Evolutionary conservation across 2,329 filamentous ascomycete species (phyloP), one percentile per base, ranked within the genome.

Genomic region (Exserohilum turcica): DNA sequence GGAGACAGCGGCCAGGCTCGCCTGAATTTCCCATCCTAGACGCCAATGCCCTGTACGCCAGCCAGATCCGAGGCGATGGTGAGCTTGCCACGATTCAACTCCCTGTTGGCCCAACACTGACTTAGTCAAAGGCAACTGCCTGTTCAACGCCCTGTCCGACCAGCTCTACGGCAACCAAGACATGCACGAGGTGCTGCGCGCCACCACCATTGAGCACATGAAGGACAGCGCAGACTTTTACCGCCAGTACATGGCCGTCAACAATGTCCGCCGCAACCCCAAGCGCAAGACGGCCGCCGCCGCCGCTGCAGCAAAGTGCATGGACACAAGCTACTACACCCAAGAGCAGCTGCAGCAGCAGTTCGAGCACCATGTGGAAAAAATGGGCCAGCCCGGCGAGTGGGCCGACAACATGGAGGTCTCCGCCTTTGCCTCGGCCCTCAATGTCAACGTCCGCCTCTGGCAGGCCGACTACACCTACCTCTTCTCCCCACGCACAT

Each of bases 401-500:
- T 89, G 83, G 74, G 87, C 85, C 21, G 86, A 87, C 66, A 86
- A 88, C 53, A 80, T 87, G 75, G 86, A 89, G 73, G 82, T 90
- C 38, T 80, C 81, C 28, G 87, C 87, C 5, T 89, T 89, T 71
- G 82, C 83, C 24, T 80, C 83, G 50, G 82, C 81, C 18, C 87
- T 81, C 67, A 78, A 82, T 44, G 81, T 82, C 46, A 82, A 88
- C 67, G 83, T 90, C 48, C 81, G 82, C 61, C 83, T 89, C 50
- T 88, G 85, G 73, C 76, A 82, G 73, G 63, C 79, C 68, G 79
- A 82, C 65, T 79, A 78, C 63, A 76, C 77, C 33, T 82, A 79
- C 66, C 75, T 80, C 63, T 74, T 82, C 59, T 74, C 75, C 56
- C 81, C 73, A 54, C 77, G 75, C 44, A 67, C 69, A 2, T 63